Evolutionary conservation across 2,329 filamentous ascomycete species (phyloP).

Genomic region (Anisogramma anomala): DNA sequence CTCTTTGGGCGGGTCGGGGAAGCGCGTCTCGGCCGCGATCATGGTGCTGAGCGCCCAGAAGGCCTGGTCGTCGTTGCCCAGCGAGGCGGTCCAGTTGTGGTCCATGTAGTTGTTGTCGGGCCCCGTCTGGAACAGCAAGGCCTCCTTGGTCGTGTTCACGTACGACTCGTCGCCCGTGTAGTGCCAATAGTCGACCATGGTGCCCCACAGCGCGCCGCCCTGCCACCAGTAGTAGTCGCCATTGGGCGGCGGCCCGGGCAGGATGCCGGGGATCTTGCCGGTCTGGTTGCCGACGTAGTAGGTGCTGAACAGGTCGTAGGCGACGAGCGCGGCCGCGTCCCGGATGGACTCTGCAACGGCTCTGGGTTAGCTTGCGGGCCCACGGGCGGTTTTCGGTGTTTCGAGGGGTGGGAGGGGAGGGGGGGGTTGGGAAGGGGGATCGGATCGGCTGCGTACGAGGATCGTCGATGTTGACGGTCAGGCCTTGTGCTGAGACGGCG

Average conservation of each 20-base stretch:
- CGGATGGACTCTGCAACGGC: constrained; percentile 6
- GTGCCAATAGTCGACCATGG: constrained; percentile 39
- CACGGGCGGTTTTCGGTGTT: too few species aligned
- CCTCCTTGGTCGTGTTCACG: constrained; percentile 30
- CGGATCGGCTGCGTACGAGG: too few species aligned
- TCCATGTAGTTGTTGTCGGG: constrained; percentile 20
- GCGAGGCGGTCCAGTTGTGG: constrained; percentile 7
- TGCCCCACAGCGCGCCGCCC: constrained; percentile 35
- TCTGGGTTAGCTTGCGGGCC: background rate
- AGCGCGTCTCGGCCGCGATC: constrained; percentile 8
- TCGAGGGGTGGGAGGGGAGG: too few species aligned
- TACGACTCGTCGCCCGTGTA: constrained; percentile 36
- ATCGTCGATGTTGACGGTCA: too few species aligned
- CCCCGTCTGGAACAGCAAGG: constrained; percentile 34
- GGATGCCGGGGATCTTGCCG: constrained; percentile 16
- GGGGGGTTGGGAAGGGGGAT: too few species aligned
- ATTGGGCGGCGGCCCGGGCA: constrained; percentile 15
- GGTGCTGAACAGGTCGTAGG: constrained; percentile 7
- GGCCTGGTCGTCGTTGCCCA: constrained; percentile 12
- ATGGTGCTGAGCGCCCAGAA: constrained; percentile 12
- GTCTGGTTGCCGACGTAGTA: constrained; percentile 19
- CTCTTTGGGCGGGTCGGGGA: constrained; percentile 3
- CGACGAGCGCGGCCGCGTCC: constrained; percentile 10
- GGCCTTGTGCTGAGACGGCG: too few species aligned
- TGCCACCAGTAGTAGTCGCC: constrained; percentile 41